Base-by-base conservation (phyloP, 2,329 filamentous ascomycete genomes). In the Calycina herbarum region DNA sequence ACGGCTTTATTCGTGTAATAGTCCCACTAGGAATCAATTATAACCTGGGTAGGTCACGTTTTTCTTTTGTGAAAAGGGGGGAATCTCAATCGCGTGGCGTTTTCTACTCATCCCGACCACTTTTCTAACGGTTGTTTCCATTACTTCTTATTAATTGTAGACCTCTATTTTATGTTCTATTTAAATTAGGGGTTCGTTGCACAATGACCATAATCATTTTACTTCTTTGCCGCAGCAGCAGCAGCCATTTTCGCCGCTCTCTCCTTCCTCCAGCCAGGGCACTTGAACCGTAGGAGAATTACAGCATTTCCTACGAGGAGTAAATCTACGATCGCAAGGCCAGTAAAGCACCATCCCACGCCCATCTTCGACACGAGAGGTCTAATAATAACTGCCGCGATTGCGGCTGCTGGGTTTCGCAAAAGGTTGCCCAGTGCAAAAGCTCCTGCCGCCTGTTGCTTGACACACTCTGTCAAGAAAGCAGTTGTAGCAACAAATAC, bases 271-370 rank as follows among this genome's bases (percentile, higher is more conserved):
- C 60, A 62, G 1, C 31, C 60, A 15, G 60, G 60, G n/a, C 60
- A 62, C 54, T 62, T 62, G 29, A 62, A 57, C 4, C 48, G 29
- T 35, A 62, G 31, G 3, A 62, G n/a, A 27, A 62, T 57, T 11
- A 62, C 60, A 13, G 60, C 60, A 24, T 56, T 62, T 57, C 60
- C 60, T 20, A 62, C 60, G 13, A 62, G 48, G 17, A 62, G 7
- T 27, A 62, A 24, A 35, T 62, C 60, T 17, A 62, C 48, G 35
- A 62, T 62, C 24, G 60, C 60, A 5, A 62, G 60, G 2, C 60
- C 60, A 35, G 60, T 62, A 38, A 62, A 62, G 33, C 60, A 62
- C 60, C 60, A 62, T 27, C 60, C 60, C 11, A 62, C 60, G 17
- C 60, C 60, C 60, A 62, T 62, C n/a, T 62, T 62, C 3, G 17